Evolutionary conservation across 1,284 basidiomycete species (phyloP).

Genomic region (Heliocybe sulcata): DNA sequence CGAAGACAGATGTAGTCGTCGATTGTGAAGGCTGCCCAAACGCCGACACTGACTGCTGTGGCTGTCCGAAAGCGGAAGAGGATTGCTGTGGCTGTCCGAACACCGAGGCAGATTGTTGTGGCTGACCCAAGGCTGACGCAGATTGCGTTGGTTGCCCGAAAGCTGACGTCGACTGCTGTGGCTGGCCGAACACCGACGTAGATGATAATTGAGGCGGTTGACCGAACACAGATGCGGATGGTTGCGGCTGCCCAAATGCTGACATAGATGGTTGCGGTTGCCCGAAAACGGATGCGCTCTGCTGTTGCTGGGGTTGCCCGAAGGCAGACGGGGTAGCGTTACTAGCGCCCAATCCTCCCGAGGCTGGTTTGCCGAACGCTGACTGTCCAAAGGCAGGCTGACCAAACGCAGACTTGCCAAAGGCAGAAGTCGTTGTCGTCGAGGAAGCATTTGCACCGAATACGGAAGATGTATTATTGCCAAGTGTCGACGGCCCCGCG

Average conservation of each 20-base stretch:
- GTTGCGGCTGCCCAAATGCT: conserved; percentile 5
- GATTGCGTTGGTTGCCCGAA: conserved; percentile 7
- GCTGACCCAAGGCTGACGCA: conserved; percentile 15
- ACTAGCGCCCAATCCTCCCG: conserved; percentile 23
- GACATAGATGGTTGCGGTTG: conserved; percentile 1
- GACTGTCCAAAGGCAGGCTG: conserved; percentile 5
- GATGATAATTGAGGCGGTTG: not conserved
- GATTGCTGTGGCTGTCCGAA: conserved; percentile 20
- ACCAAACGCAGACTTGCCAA: conserved; percentile 28
- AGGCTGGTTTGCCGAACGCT: conserved; percentile 20
- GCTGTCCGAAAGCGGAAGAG: conserved; percentile 24
- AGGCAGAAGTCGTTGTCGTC: conserved; percentile 15
- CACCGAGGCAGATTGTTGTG: conserved; percentile 16
- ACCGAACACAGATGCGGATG: conserved; percentile 1
- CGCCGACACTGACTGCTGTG: conserved; percentile 8
- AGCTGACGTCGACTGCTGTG: conserved; percentile 1
- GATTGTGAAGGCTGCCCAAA: conserved; percentile 11
- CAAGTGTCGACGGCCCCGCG: conserved; percentile 6
- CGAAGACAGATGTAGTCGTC: conserved; percentile 4
- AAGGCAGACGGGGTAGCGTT: conserved; percentile 13
- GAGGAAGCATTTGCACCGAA: conserved; percentile 16
- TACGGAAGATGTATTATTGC: conserved; percentile 11
- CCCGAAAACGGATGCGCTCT: not conserved
- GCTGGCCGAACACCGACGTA: not conserved
- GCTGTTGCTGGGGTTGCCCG: not conserved